These are phyloP conservation scores for Colletotrichum ledebouriae DNA, from an alignment of 2,329 filamentous ascomycete genomes.

Conservation along the genomic window DNA sequence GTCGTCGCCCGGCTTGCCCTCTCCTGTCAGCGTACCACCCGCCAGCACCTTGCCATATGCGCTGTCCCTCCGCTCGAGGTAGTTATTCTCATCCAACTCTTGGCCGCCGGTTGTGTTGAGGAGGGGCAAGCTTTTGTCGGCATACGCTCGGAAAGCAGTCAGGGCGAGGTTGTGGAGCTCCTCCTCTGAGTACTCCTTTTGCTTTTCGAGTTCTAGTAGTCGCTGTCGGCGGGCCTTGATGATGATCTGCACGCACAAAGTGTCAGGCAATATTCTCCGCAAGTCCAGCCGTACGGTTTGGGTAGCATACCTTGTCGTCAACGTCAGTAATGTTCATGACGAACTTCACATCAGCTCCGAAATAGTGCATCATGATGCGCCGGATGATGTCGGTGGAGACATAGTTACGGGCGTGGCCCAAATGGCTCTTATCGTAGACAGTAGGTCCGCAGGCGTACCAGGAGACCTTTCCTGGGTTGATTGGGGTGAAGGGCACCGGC, in stretches of 20 bases:
- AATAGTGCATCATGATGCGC: constrained; percentile 85
- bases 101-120: constrained; percentile 59
- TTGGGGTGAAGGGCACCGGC: constrained; percentile 81
- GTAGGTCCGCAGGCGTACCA: constrained; percentile 95
- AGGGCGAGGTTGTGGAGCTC: constrained; percentile 63
- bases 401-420: constrained; percentile 91
- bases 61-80: constrained; percentile 62
- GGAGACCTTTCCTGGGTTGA: constrained; percentile 77
- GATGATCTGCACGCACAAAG: constrained; percentile 60
- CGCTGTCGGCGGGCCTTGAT: constrained; percentile 80
- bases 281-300: too few relatives aligned
- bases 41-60: constrained; percentile 68
- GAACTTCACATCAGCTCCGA: constrained; percentile 85
- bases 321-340: constrained; percentile 95
- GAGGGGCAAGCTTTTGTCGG: constrained; percentile 67
- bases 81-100: constrained; percentile 64
- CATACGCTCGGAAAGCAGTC: constrained; percentile 68
- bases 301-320: constrained; percentile 74
- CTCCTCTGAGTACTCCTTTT: constrained; percentile 70
- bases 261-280: neutral
- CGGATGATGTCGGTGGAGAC: constrained; percentile 90
- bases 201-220: constrained; percentile 82
- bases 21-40: constrained; percentile 67
- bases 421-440: constrained; percentile 84
- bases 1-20: constrained; percentile 76